A percentile compares a stretch with the other conserved stretches of the same genome.
phyloP scores from a whole-genome alignment of 331 rosid species.

The Malus hybrid region DNA sequence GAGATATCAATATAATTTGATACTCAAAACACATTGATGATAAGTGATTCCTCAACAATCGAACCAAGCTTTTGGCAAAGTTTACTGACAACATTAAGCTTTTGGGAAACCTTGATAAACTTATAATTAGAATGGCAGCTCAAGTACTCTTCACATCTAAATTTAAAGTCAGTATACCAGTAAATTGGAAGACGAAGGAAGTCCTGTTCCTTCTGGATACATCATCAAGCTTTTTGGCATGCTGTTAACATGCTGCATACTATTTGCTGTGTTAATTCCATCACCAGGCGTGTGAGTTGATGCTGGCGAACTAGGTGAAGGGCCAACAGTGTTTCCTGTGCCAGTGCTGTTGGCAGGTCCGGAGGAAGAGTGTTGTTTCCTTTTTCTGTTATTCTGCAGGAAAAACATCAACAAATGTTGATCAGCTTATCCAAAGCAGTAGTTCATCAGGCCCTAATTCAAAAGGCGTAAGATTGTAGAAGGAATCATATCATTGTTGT shows the following conservation, averaged over 20 bases:
- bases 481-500: background rate
- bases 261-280: constrained; percentile 54
- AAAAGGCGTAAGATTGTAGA: constrained; percentile 8
- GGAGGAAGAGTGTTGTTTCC: constrained; percentile 81
- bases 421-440: background rate
- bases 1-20: background rate
- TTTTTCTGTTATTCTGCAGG: constrained; percentile 60
- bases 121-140: background rate
- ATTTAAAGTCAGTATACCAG: constrained; percentile 44
- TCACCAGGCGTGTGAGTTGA: constrained; percentile 90
- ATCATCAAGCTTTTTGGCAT: constrained; percentile 56
- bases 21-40: background rate
- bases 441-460: background rate
- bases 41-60: background rate
- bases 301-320: constrained; percentile 74
- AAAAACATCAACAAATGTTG: background rate
- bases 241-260: constrained; percentile 61
- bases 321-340: constrained; percentile 82
- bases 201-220: constrained; percentile 67
- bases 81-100: background rate
- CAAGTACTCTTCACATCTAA: background rate
- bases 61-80: background rate
- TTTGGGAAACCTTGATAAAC: background rate
- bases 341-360: constrained; percentile 91
- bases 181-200: constrained; percentile 71